phyloP scores from a whole-genome alignment of 116 monocot species.

The Papilionanthe hybrid region DNA sequence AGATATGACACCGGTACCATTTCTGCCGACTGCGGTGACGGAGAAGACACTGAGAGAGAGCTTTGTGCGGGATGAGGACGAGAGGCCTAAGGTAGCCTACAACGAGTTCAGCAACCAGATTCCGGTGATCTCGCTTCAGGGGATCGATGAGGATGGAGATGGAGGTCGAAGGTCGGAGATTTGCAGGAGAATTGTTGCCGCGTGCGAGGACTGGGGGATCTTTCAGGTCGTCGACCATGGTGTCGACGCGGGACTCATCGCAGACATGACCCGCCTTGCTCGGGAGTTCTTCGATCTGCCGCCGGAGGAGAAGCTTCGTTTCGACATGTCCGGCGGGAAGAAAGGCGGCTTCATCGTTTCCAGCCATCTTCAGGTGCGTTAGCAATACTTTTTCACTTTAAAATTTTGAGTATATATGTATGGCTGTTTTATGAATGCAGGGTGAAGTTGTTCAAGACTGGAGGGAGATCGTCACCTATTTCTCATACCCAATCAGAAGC shows the following conservation, averaged over 20 bases:
- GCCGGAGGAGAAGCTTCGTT: slow-evolving; percentile 63
- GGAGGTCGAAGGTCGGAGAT: slow-evolving; percentile 33
- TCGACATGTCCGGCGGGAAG: slow-evolving; percentile 88
- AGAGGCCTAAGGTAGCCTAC: slow-evolving; percentile 77
- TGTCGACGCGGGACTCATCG: slow-evolving; percentile 41
- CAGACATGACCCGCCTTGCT: slow-evolving; percentile 52
- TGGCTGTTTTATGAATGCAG: slow-evolving; percentile 5
- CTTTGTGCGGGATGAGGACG: slow-evolving; percentile 78
- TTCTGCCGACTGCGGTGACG: slow-evolving; percentile 39
- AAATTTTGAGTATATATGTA: too few species aligned
- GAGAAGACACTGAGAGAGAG: slow-evolving; percentile 41
- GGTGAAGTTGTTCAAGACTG: slow-evolving; percentile 54
- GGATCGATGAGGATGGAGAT: slow-evolving; percentile 38
- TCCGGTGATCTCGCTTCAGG: slow-evolving; percentile 67
- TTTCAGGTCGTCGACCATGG: slow-evolving; percentile 86
- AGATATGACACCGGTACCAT: slow-evolving; percentile 33
- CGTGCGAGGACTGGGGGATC: slow-evolving; percentile 85
- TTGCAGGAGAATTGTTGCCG: slow-evolving; percentile 40
- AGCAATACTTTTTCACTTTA: too few species aligned
- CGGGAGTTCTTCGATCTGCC: slow-evolving; percentile 71
- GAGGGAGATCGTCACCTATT: slow-evolving; percentile 58
- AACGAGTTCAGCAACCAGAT: slow-evolving; percentile 67
- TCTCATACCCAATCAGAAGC: slow-evolving; percentile 35
- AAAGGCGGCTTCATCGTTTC: slow-evolving; percentile 88
- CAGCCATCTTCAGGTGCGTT: slow-evolving; percentile 64